Percentiles rank a stretch among this genome's conserved stretches.
These are phyloP conservation scores for Metschnikowia matae DNA, from an alignment of 805 yeast species.

Conservation along the genomic window DNA sequence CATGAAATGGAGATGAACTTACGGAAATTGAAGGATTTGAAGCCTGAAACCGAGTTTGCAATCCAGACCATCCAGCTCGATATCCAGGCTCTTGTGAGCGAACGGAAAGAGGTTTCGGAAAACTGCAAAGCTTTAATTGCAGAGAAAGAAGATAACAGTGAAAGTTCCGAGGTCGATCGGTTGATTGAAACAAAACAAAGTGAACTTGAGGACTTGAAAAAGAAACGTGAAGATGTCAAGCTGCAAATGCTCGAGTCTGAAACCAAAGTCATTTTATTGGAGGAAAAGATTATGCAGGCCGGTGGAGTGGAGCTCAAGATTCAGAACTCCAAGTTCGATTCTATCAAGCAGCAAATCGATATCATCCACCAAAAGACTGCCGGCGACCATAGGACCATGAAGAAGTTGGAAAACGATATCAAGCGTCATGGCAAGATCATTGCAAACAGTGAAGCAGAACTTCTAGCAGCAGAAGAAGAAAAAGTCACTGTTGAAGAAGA, in stretches of 20 bases:
- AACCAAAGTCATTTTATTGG: conserved; percentile 53
- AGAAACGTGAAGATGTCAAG: conserved; percentile 34
- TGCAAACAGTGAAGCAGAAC: conserved; percentile 45
- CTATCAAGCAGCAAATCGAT: conserved; percentile 62
- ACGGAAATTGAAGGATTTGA: conserved; percentile 53
- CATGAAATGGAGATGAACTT: conserved; percentile 59
- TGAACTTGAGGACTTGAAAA: conserved; percentile 18
- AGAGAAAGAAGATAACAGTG: conserved; percentile 31
- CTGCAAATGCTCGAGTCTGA: conserved; percentile 54
- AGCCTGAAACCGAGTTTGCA: conserved; percentile 64
- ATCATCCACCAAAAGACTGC: conserved; percentile 53
- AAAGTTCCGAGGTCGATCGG: conserved; percentile 27
- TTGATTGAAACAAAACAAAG: conserved; percentile 36
- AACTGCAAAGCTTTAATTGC: conserved; percentile 41
- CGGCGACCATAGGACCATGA: conserved; percentile 50
- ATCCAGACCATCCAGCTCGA: conserved; percentile 61
- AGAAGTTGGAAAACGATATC: conserved; percentile 62
- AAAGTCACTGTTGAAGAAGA: conserved; percentile 25
- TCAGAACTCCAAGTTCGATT: conserved; percentile 79
- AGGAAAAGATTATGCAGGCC: conserved; percentile 77
- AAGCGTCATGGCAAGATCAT: conserved; percentile 50
- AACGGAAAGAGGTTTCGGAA: conserved; percentile 44
- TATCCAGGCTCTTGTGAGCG: conserved; percentile 54
- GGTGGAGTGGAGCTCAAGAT: conserved; percentile 85
- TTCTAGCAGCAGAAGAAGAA: conserved; percentile 23